These are phyloP conservation scores for Pontederia crassipes DNA, from an alignment of 176 grass and related monocot species.

Conservation along the genomic window DNA sequence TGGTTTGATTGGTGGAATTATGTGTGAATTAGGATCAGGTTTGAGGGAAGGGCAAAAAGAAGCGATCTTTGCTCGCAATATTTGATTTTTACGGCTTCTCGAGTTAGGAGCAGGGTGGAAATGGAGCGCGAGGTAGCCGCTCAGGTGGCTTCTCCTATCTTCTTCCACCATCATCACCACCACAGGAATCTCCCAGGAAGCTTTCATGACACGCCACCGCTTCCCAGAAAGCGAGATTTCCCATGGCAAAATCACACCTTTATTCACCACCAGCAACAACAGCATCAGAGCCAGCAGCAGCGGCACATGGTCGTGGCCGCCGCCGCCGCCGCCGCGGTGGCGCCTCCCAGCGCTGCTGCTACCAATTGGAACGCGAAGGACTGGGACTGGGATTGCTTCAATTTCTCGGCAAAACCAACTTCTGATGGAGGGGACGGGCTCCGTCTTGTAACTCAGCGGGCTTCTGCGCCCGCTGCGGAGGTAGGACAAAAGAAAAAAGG, in stretches of 20 bases:
- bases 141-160: slow-evolving; percentile 59
- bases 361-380: slow-evolving; percentile 69
- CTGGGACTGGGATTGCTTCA: slow-evolving; percentile 90
- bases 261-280: neutral
- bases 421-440: slow-evolving; percentile 19
- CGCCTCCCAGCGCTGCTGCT: slow-evolving; percentile 10
- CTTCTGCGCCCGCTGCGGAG: slow-evolving; percentile 3
- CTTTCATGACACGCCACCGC: neutral
- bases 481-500: slow-evolving; percentile 18
- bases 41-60: no score
- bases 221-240: slow-evolving; percentile 25
- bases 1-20: no score
- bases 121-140: slow-evolving; percentile 74
- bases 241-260: slow-evolving; percentile 14
- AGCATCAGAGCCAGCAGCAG: slow-evolving; percentile 15
- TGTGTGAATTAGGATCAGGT: no score
- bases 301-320: slow-evolving; percentile 16
- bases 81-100: no score
- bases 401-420: slow-evolving; percentile 45
- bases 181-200: no score
- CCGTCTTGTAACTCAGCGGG: slow-evolving; percentile 1
- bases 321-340: neutral
- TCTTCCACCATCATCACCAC: slow-evolving; percentile 9
- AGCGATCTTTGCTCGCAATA: no score
- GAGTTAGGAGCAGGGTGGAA: neutral